Evolutionary conservation across 2,329 filamentous ascomycete genomes (phyloP).

Genomic region (Phialemoniopsis sp.): DNA sequence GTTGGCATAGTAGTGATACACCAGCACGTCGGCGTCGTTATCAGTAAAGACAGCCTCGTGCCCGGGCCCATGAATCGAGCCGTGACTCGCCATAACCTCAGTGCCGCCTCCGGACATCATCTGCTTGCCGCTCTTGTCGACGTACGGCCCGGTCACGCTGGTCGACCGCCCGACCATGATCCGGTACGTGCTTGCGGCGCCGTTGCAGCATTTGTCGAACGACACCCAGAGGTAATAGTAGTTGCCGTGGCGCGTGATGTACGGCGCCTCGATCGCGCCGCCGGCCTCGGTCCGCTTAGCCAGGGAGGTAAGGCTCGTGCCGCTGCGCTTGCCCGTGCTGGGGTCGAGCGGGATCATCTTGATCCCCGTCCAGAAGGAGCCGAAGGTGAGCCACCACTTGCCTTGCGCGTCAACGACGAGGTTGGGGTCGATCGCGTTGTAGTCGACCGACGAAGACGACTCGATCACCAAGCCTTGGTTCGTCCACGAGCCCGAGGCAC

Average conservation of each 20-base stretch:
- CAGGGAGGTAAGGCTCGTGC: slow-evolving; percentile 35
- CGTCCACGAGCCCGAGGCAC: slow-evolving; percentile 54
- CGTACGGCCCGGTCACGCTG: slow-evolving; percentile 47
- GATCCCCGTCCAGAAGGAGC: slow-evolving; percentile 65
- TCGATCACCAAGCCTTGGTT: slow-evolving; percentile 54
- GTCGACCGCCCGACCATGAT: slow-evolving; percentile 60
- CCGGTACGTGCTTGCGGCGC: slow-evolving; percentile 48
- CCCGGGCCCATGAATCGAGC: slow-evolving; percentile 56
- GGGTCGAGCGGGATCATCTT: slow-evolving; percentile 50
- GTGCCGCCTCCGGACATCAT: slow-evolving; percentile 56
- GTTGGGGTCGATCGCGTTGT: slow-evolving; percentile 60
- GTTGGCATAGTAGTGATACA: slow-evolving; percentile 56
- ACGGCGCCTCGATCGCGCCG: slow-evolving; percentile 49
- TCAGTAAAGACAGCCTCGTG: slow-evolving; percentile 57
- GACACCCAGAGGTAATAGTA: slow-evolving; percentile 66
- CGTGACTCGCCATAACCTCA: slow-evolving; percentile 52
- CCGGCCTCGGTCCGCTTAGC: slow-evolving; percentile 34
- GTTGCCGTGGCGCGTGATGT: slow-evolving; percentile 46
- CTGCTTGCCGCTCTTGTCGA: slow-evolving; percentile 46
- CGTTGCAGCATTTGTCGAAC: slow-evolving; percentile 33
- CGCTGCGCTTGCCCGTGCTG: background rate
- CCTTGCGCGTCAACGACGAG: slow-evolving; percentile 39
- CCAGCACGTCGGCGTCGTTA: slow-evolving; percentile 40
- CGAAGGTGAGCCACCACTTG: slow-evolving; percentile 53
- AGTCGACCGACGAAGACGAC: slow-evolving; percentile 31